phyloP scores from a whole-genome alignment of 805 yeast genomes.

The Torulaspora microellipsoides region DNA sequence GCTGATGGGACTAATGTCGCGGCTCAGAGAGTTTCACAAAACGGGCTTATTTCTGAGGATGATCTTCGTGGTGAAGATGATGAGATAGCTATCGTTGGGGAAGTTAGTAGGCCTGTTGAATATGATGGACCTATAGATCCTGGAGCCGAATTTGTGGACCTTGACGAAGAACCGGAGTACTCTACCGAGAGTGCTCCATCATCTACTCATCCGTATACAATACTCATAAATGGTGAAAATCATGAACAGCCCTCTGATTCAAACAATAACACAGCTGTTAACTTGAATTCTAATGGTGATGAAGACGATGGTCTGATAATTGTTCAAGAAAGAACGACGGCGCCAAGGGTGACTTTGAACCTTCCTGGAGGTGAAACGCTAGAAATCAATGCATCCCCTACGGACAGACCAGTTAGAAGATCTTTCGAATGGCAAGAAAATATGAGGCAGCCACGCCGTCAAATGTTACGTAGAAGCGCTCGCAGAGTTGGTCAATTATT shows the following conservation, averaged over 20 bases:
- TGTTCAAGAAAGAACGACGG: constrained; percentile 27
- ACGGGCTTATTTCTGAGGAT: constrained; percentile 1
- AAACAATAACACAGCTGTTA: constrained; percentile 7
- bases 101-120: constrained; percentile 11
- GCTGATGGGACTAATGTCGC: constrained; percentile 9
- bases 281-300: constrained; percentile 9
- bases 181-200: not conserved
- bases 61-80: constrained; percentile 14
- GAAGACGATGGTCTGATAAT: constrained; percentile 32
- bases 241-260: not conserved
- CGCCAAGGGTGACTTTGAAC: constrained; percentile 20
- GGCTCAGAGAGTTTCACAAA: not conserved
- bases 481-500: constrained; percentile 15
- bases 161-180: constrained; percentile 21
- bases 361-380: constrained; percentile 30
- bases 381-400: constrained; percentile 18
- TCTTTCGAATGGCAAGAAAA: constrained; percentile 27
- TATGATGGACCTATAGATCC: constrained; percentile 19
- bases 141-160: constrained; percentile 29
- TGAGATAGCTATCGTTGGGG: constrained; percentile 21
- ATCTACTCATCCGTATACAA: not conserved
- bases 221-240: not conserved
- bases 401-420: constrained; percentile 25
- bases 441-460: constrained; percentile 15
- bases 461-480: constrained; percentile 19